These are phyloP conservation scores for Ruellia speciosa DNA, from an alignment of 305 asterid species.

Conservation along the genomic window DNA sequence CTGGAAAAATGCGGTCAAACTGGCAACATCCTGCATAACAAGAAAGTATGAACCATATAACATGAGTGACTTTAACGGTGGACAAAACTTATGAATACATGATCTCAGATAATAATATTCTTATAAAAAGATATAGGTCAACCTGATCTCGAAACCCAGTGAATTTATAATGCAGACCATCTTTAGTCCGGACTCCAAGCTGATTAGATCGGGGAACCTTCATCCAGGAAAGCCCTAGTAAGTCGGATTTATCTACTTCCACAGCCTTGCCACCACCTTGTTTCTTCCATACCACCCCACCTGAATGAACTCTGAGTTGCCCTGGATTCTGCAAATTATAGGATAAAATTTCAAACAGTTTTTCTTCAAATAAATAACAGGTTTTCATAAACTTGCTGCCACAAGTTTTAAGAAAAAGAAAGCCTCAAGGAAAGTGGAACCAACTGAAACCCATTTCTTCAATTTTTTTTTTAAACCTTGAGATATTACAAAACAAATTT, in stretches of 20 bases:
- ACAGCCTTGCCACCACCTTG: conserved; percentile 93
- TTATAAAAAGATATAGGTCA: conserved; percentile 14
- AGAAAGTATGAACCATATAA: conserved; percentile 19
- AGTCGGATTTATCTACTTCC: conserved; percentile 77
- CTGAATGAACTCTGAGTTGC: conserved; percentile 70
- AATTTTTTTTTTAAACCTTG: no score
- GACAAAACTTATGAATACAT: not conserved
- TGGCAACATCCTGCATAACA: conserved; percentile 66
- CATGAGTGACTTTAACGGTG: not conserved
- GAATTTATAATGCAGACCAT: conserved; percentile 81
- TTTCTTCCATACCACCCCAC: conserved; percentile 90
- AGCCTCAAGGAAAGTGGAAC: no score
- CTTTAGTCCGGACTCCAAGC: conserved; percentile 82
- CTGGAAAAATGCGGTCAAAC: conserved; percentile 68
- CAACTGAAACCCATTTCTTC: no score
- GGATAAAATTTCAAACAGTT: conserved; percentile 9
- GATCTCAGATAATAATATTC: not conserved
- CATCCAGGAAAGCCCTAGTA: conserved; percentile 83
- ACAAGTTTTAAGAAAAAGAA: no score
- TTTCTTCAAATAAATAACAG: conserved; percentile 1
- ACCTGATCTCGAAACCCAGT: conserved; percentile 96
- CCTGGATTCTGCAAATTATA: conserved; percentile 68
- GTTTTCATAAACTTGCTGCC: no score
- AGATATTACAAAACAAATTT: not conserved
- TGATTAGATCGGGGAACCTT: conserved; percentile 88